Evolutionary conservation across 768 basidiomycete genomes (phyloP), one percentile per base, ranked within the genome.

Genomic region (Termitomyces sp.): DNA sequence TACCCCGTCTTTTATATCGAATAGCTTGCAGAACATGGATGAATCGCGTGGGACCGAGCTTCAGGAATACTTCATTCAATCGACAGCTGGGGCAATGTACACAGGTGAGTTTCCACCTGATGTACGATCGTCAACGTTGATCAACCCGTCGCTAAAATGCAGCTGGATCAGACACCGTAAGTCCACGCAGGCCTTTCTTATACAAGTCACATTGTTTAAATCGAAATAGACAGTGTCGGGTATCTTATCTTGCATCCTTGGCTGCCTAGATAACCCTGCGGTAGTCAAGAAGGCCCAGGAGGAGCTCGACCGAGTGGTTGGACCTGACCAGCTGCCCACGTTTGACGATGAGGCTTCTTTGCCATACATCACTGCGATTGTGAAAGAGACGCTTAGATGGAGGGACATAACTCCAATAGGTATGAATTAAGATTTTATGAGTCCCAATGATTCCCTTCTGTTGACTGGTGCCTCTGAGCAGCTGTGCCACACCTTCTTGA

Each of bases 301-400:
- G 1, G 72, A 74, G 36, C 61, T 75, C 8, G 71, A 74, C 46
- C 41, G 44, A 10, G 66, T 72, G 6, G 54, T 75, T 14, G 70
- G 69, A 5, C 44, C 26, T 8, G 61, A 57, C 26, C 65, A 66
- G 14, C 62, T 74, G 1, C 75, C 75, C 3, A 60, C 59, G 8
- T 70, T 73, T 47, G 65, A 61, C 6, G 72, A 76, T 24, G 52
- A 64, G 10, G 36, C 34, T 0, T 61, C 60, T 2, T 47, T 75
- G 44, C 71, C 72, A 0, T 76, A 73, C 42, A 59, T 74, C 16
- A 66, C 65, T 16, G 74, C 74, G 0, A 53, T 76, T 1, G 26
- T 72, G 5, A 65, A 67, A 36, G 76, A 76, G 55, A 63, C 65
- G 24, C 50, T 75, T 52, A 58, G 76, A 43, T 69, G 64, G 65